Conservation (phyloP, 176 grass and related monocot genomes). For the Oryza officinalis region DNA sequence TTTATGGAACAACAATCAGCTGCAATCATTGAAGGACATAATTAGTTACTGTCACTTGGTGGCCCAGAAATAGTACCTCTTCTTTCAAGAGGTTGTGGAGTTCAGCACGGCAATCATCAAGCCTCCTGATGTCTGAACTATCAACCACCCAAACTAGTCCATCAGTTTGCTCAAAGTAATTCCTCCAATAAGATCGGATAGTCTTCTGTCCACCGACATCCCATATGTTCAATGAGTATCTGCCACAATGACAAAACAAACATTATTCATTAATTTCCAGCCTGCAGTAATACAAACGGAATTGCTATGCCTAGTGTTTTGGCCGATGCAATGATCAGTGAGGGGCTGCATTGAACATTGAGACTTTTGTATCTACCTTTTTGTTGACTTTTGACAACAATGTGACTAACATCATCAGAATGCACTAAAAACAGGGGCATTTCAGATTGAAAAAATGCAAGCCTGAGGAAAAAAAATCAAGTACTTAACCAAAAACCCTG, state of each 20-base stretch:
- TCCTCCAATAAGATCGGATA: conserved; percentile 88
- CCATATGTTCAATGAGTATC: conserved; percentile 90
- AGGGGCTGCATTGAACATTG: background rate
- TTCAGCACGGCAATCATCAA: conserved; percentile 82
- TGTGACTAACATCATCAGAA: background rate
- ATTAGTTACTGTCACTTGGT: background rate
- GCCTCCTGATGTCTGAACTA: conserved; percentile 76
- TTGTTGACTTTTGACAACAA: background rate
- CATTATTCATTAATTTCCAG: background rate
- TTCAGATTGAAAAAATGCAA: background rate
- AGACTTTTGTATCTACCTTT: background rate
- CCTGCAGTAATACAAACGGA: background rate
- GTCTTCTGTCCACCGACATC: conserved; percentile 95
- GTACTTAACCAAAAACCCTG: background rate
- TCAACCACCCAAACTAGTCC: conserved; percentile 89
- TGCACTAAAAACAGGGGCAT: background rate
- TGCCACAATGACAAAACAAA: conserved; percentile 35
- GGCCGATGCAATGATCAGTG: background rate
- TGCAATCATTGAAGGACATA: background rate
- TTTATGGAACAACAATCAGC: background rate
- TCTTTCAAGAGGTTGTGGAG: conserved; percentile 95
- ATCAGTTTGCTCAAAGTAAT: conserved; percentile 98
- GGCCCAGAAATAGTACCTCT: conserved; percentile 56
- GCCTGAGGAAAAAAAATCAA: background rate
- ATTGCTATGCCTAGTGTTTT: background rate